Percentiles rank a stretch among this genome's conserved stretches.
These are phyloP conservation scores for Aspergillus luchuensis DNA, from an alignment of 2,329 filamentous ascomycete species.

Conservation along the genomic window DNA sequence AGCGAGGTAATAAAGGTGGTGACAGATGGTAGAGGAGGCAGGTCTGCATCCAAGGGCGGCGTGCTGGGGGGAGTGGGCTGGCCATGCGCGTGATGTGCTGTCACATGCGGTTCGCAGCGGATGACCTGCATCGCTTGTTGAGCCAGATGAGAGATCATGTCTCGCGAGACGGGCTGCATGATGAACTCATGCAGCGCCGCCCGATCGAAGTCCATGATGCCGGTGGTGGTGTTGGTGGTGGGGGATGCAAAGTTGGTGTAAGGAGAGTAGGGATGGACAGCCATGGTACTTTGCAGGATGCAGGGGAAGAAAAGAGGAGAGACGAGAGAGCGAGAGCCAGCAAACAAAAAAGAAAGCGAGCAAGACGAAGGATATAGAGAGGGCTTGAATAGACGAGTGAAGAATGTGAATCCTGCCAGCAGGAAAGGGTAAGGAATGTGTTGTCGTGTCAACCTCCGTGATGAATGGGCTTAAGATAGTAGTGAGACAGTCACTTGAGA, in stretches of 20 bases:
- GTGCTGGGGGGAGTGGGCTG: constrained; percentile 63
- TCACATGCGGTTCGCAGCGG: constrained; percentile 55
- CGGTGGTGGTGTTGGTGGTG: constrained; percentile 3
- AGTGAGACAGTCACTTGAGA: constrained; percentile 18
- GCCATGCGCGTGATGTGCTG: constrained; percentile 42
- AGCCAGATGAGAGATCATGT: constrained; percentile 52
- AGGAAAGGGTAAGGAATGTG: constrained; percentile 25
- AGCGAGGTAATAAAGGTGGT: constrained; percentile 91
- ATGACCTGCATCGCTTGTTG: constrained; percentile 52
- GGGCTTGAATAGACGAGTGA: constrained; percentile 7
- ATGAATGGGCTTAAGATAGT: constrained; percentile 7
- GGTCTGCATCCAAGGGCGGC: constrained; percentile 52
- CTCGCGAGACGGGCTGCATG: constrained; percentile 48
- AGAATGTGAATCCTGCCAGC: constrained; percentile 34
- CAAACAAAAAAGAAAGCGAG: background rate
- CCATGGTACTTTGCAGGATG: constrained; percentile 5
- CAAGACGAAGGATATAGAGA: background rate
- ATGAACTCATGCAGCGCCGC: constrained; percentile 52
- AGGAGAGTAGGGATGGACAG: background rate
- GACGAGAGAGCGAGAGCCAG: background rate
- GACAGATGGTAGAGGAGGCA: constrained; percentile 69
- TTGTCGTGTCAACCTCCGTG: constrained; percentile 22
- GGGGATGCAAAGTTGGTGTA: constrained; percentile 8
- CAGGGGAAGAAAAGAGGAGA: constrained; percentile 5
- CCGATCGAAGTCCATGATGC: constrained; percentile 38